These are phyloP conservation scores for Scolecobasidium constrictum DNA, from an alignment of 2,329 filamentous ascomycete genomes.

Conservation along the genomic window DNA sequence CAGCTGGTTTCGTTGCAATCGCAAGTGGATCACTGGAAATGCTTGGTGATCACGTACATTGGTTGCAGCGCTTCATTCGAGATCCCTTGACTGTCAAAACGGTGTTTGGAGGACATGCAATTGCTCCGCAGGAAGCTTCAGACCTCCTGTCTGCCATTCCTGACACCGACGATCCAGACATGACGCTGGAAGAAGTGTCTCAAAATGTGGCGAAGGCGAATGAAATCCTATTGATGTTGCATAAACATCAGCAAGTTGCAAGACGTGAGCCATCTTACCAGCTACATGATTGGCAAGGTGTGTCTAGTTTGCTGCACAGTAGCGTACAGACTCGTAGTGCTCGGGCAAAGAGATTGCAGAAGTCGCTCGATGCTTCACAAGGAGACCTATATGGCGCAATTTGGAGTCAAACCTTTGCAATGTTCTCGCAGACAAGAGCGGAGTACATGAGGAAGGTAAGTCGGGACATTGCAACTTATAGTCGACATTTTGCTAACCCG, in stretches of 20 bases:
- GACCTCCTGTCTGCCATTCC: constrained; percentile 17
- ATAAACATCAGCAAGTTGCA: constrained; percentile 20
- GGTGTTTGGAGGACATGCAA: constrained; percentile 15
- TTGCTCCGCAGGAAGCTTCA: constrained; percentile 16
- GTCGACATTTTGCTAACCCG: no score
- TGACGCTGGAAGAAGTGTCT: constrained; percentile 1
- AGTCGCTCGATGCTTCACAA: constrained; percentile 12
- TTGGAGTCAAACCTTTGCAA: constrained; percentile 19
- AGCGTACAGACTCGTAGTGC: constrained; percentile 12
- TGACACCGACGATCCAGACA: background rate
- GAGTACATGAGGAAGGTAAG: no score
- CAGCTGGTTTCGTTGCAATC: constrained; percentile 19
- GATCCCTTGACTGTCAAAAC: constrained; percentile 17
- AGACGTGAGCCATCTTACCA: constrained; percentile 23
- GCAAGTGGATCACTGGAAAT: constrained; percentile 22
- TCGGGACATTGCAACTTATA: no score
- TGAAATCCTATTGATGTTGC: constrained; percentile 17
- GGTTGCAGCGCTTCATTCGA: constrained; percentile 26
- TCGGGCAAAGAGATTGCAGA: constrained; percentile 11
- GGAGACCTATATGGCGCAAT: constrained; percentile 13
- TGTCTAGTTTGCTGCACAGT: constrained; percentile 10
- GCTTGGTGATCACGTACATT: constrained; percentile 20
- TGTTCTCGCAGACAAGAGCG: background rate
- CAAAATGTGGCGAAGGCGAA: constrained; percentile 22
- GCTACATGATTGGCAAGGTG: constrained; percentile 11